A percentile compares a stretch with the other conserved stretches of the same genome.
phyloP scores from a whole-genome alignment of 2,329 filamentous ascomycete genomes.

The Trichoderma sp. region DNA sequence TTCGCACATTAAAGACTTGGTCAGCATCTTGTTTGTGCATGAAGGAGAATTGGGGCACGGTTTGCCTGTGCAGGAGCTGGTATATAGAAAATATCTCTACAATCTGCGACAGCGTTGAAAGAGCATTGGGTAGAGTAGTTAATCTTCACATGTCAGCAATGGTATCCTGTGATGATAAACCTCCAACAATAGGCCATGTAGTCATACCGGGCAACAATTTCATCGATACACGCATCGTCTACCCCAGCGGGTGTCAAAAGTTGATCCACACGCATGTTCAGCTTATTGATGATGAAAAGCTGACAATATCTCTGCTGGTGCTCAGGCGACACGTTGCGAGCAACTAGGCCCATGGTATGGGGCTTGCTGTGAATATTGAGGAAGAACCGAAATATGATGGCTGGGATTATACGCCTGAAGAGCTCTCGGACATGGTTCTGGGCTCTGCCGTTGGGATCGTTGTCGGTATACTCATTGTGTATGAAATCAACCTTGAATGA shows the following conservation, averaged over 20 bases:
- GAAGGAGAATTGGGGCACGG: background rate
- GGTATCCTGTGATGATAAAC: too few species aligned
- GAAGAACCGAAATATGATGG: background rate
- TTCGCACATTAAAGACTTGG: background rate
- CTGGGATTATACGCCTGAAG: background rate
- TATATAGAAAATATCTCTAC: background rate
- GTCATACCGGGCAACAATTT: background rate
- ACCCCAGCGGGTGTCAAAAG: background rate
- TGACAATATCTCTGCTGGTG: background rate
- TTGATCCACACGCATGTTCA: background rate
- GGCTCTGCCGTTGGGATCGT: background rate
- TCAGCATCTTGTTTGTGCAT: background rate
- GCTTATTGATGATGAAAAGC: background rate
- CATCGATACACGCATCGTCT: background rate
- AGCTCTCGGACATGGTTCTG: background rate
- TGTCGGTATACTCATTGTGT: background rate
- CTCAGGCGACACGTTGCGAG: background rate
- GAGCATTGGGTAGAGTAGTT: background rate
- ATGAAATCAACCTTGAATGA: background rate
- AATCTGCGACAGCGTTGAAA: background rate
- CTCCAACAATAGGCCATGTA: accelerated
- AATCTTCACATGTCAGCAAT: background rate
- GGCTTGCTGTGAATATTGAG: background rate
- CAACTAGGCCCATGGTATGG: background rate
- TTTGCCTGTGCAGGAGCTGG: background rate